Percentiles rank a stretch among this genome's conserved stretches.
These are phyloP conservation scores for Penicillium sp. DNA, from an alignment of 2,329 filamentous ascomycete genomes.

Conservation along the genomic window DNA sequence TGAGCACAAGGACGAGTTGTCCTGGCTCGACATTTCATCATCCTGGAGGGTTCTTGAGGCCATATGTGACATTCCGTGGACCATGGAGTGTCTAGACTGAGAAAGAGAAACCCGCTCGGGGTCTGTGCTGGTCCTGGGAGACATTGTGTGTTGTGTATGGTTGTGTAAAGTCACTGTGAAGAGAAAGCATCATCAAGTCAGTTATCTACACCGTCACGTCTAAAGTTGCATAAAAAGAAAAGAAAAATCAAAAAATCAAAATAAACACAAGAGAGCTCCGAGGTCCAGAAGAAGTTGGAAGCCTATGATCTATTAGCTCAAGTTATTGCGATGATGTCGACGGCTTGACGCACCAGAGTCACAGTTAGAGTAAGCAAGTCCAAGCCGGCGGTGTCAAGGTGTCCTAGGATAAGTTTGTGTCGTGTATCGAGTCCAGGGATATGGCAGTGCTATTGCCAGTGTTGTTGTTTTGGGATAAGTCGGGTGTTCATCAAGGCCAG, in stretches of 20 bases:
- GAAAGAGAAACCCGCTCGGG: constrained; percentile 39
- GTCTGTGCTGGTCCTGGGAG: constrained; percentile 39
- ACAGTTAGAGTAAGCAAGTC: not conserved
- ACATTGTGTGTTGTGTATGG: constrained; percentile 35
- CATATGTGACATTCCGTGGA: constrained; percentile 41
- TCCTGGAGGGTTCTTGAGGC: constrained; percentile 42
- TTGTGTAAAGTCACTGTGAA: constrained; percentile 29
- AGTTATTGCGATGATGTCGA: not conserved
- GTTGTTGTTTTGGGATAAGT: not conserved
- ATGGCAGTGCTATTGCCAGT: constrained; percentile 5
- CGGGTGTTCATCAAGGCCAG: not conserved
- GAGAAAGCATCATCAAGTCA: constrained; percentile 29
- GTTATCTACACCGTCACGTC: constrained; percentile 29
- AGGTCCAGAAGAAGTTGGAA: constrained; percentile 19
- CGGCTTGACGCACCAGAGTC: constrained; percentile 17
- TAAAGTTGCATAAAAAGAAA: constrained; percentile 3
- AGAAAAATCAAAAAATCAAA: constrained; percentile 7
- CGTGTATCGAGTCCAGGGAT: constrained; percentile 3
- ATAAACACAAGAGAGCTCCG: constrained; percentile 7
- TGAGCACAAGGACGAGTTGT: constrained; percentile 44
- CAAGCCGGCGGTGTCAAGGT: not conserved
- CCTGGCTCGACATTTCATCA: constrained; percentile 45
- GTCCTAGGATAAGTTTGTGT: constrained; percentile 11
- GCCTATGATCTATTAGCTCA: not conserved
- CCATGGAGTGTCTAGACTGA: constrained; percentile 37